Percentiles rank a stretch among this genome's conserved stretches.
These are phyloP conservation scores for Pezicula neosporulosa DNA, from an alignment of 2,329 filamentous ascomycete genomes.

Conservation along the genomic window DNA sequence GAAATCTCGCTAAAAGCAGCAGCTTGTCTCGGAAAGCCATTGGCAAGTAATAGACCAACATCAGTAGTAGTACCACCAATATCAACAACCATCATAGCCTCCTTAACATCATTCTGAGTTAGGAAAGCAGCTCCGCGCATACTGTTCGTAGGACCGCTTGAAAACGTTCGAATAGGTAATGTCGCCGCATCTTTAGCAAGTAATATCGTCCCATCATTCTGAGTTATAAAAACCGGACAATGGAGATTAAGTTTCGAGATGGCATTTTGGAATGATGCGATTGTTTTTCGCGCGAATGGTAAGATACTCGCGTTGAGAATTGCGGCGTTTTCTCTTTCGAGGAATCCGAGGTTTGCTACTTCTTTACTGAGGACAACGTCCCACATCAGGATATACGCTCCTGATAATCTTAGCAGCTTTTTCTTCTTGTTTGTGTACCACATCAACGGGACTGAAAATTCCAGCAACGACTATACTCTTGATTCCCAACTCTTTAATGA, in stretches of 20 bases:
- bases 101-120: slow-evolving; percentile 31
- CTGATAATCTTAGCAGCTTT: slow-evolving; percentile 10
- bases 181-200: slow-evolving; percentile 46
- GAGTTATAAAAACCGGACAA: slow-evolving; percentile 53
- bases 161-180: slow-evolving; percentile 57
- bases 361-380: slow-evolving; percentile 46
- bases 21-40: slow-evolving; percentile 56
- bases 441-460: slow-evolving; percentile 52
- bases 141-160: slow-evolving; percentile 58
- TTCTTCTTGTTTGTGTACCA: slow-evolving; percentile 44
- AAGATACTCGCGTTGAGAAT: slow-evolving; percentile 61
- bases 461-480: slow-evolving; percentile 44
- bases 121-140: slow-evolving; percentile 60
- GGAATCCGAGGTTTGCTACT: slow-evolving; percentile 42
- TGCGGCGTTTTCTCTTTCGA: slow-evolving; percentile 60
- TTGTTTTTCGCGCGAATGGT: slow-evolving; percentile 49
- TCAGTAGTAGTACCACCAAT: slow-evolving; percentile 58
- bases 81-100: slow-evolving; percentile 46
- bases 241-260: slow-evolving; percentile 46
- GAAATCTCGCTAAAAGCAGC: slow-evolving; percentile 52
- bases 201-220: slow-evolving; percentile 59
- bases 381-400: slow-evolving; percentile 3
- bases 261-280: slow-evolving; percentile 48
- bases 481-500: slow-evolving; percentile 31
- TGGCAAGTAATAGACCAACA: slow-evolving; percentile 50